Base-by-base conservation (phyloP, 2,329 filamentous ascomycete species). In the Stagonosporopsis chrysanthemi region DNA sequence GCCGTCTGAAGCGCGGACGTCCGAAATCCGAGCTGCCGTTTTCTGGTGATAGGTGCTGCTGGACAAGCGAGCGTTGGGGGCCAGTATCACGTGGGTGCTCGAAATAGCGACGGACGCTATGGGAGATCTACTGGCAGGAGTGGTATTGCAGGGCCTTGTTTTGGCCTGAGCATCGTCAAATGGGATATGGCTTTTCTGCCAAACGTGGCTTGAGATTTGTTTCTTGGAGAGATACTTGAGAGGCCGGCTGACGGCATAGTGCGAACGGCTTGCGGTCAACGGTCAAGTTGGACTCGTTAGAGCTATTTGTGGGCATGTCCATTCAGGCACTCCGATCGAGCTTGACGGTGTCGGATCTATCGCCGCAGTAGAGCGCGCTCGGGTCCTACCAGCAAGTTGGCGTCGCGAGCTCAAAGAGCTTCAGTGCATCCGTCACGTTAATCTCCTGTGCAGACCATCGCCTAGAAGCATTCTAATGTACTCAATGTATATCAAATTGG, bases 101-200 rank as follows among this genome's bases (percentile, higher is more conserved):
- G 29, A 43, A 57, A 50, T 29, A 35, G 58, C 23, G 59, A 56
- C 57, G 56, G 58, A 65, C 28, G 36, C 43, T 67, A 65, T 68
- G 65, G 62, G 44, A 36, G 46, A 36, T 33, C 42, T 12, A 14
- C 23, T 24, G 56, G 53, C 56, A 43, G 59, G 55, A 44, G 60
- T 62, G 61, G 62, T 56, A 64, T 61, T 63, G 60, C 63, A 52
- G 53, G 56, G 44, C 33, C 51, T 33, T 41, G 58, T 67, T 67
- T 60, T 56, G 26, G 29, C 6, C 22, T 42, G 43, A 17, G 8
- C 24, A 22, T 17, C 8, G 24, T 22, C 63, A 43, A 68, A 65
- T 66, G 9, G 53, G 15, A 6, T 12, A 0, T 1, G 1, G 4
- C 3, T 52, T 68, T 69, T 66, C 63, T 69, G 66, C 65, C 66